A percentile compares a stretch with the other conserved stretches of the same genome.
Conservation (phyloP, 352 stramenopile genomes). For the Globisporangium nunn region DNA sequence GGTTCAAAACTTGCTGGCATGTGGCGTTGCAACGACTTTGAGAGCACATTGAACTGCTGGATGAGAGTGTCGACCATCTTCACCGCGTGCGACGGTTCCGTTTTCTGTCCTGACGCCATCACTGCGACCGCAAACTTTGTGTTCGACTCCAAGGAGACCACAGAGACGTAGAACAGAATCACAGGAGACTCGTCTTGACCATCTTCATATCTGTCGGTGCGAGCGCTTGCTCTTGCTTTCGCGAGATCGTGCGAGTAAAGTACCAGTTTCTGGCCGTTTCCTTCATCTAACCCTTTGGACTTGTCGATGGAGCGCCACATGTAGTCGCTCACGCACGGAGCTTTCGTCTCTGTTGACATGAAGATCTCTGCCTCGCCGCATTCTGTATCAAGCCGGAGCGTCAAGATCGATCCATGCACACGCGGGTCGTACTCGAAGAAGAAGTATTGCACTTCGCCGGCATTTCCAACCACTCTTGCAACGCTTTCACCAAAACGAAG, state of each 20-base stretch:
- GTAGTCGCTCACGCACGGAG: constrained; percentile 54
- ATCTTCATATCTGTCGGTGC: neutral
- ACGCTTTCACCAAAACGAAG: constrained; percentile 40
- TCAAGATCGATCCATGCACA: constrained; percentile 41
- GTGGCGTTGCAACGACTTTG: constrained; percentile 24
- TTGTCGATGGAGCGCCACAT: constrained; percentile 50
- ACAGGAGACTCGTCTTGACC: constrained; percentile 1
- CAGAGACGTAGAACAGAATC: constrained; percentile 48
- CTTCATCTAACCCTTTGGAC: constrained; percentile 12
- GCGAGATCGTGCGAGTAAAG: constrained; percentile 51
- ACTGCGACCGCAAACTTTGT: constrained; percentile 43
- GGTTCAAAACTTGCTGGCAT: neutral
- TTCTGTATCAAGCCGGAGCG: constrained; percentile 39
- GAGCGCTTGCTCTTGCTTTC: constrained; percentile 7
- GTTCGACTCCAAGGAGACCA: constrained; percentile 30
- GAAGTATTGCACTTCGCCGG: constrained; percentile 30
- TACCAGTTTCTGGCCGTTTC: constrained; percentile 36
- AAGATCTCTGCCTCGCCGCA: constrained; percentile 54
- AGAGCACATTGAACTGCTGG: constrained; percentile 53
- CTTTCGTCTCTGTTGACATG: constrained; percentile 60
- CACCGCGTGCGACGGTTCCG: constrained; percentile 44
- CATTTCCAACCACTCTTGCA: constrained; percentile 17
- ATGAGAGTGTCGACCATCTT: constrained; percentile 64
- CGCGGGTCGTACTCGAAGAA: constrained; percentile 45
- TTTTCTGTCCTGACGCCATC: constrained; percentile 63